phyloP scores from a whole-genome alignment of 2,329 filamentous ascomycete genomes.

The Mollisia scopiformis region DNA sequence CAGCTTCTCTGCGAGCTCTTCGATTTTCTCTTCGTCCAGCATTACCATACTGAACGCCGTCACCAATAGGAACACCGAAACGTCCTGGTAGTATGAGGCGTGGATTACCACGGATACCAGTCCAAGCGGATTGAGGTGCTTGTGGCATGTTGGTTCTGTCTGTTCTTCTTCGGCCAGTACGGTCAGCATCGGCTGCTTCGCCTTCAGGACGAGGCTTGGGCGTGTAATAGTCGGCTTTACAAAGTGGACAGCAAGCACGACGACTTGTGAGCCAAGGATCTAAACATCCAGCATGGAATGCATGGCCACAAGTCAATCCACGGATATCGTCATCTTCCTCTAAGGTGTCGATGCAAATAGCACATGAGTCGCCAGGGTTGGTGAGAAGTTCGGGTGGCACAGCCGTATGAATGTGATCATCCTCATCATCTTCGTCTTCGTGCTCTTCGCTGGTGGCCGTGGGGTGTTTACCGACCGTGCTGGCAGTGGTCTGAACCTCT shows the following conservation, averaged over 20 bases:
- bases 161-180: slow-evolving; percentile 30
- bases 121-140: slow-evolving; percentile 32
- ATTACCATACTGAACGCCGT: background rate
- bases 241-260: slow-evolving; percentile 93
- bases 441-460: slow-evolving; percentile 48
- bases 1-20: slow-evolving; percentile 19
- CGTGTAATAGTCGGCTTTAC: slow-evolving; percentile 96
- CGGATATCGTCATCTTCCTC: slow-evolving; percentile 96
- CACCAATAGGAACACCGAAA: slow-evolving; percentile 19
- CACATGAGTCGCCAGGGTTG: slow-evolving; percentile 88
- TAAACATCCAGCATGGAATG: slow-evolving; percentile 93
- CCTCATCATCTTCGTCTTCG: slow-evolving; percentile 72
- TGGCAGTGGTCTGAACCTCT: slow-evolving; percentile 33
- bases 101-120: slow-evolving; percentile 28
- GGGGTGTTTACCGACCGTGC: slow-evolving; percentile 40
- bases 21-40: slow-evolving; percentile 5
- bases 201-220: slow-evolving; percentile 76
- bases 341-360: slow-evolving; percentile 91
- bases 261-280: slow-evolving; percentile 96
- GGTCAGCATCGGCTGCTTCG: slow-evolving; percentile 32
- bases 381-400: slow-evolving; percentile 80
- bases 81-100: slow-evolving; percentile 30
- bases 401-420: slow-evolving; percentile 79
- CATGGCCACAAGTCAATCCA: slow-evolving; percentile 93
- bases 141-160: slow-evolving; percentile 31